phyloP scores from a whole-genome alignment of 768 basidiomycete species.

The Cyclocybe cylindracea region DNA sequence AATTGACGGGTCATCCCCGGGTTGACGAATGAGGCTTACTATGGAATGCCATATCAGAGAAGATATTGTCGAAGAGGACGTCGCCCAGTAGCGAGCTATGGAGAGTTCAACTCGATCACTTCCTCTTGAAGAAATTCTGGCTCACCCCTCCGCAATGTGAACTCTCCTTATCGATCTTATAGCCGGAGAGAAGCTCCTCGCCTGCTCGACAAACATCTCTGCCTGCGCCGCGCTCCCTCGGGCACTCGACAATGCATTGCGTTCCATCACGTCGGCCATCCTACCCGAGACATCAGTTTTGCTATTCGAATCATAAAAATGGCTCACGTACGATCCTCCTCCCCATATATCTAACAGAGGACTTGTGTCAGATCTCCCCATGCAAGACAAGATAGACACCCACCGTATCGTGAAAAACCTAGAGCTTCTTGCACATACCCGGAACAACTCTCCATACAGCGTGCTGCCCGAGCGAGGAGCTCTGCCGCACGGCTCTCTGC shows the following conservation, averaged over 20 bases:
- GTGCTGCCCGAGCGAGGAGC: conserved; percentile 38
- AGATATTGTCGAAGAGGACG: conserved; percentile 44
- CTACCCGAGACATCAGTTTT: conserved; percentile 15
- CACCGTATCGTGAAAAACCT: conserved; percentile 41
- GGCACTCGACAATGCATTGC: conserved; percentile 37
- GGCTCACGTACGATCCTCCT: conserved; percentile 31
- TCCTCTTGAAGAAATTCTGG: background rate
- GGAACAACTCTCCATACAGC: conserved; percentile 31
- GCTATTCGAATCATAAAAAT: conserved; percentile 3
- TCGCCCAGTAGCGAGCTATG: conserved; percentile 38
- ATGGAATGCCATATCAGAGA: conserved; percentile 43
- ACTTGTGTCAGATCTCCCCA: background rate
- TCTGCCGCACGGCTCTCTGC: conserved; percentile 41
- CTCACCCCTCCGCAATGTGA: conserved; percentile 40
- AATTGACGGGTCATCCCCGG: conserved; percentile 3
- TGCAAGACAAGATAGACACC: conserved; percentile 1
- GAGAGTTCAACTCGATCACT: background rate
- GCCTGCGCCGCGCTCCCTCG: conserved; percentile 35
- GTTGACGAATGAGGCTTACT: conserved; percentile 23
- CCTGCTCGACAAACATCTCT: conserved; percentile 38
- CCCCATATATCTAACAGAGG: conserved; percentile 39
- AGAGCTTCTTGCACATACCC: conserved; percentile 37
- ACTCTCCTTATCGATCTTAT: conserved; percentile 39
- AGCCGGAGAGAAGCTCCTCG: conserved; percentile 32
- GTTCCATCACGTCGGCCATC: conserved; percentile 43